phyloP scores from a whole-genome alignment of 2,329 filamentous ascomycete genomes.

The Chalaropsis ovoidea region DNA sequence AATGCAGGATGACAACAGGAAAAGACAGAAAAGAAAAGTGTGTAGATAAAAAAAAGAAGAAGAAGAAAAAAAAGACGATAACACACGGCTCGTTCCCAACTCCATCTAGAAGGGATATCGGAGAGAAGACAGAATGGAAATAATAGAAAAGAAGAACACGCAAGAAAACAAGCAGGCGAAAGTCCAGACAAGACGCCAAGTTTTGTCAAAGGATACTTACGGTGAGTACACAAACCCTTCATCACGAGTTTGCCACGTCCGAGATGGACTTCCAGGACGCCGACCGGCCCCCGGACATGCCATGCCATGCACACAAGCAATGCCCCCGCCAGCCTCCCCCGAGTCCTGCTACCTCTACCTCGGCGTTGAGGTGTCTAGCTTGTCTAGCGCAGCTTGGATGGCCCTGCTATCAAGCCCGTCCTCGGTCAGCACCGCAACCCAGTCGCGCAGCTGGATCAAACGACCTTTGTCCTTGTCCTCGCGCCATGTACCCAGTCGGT shows the following conservation, averaged over 20 bases:
- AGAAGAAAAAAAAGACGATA: not conserved
- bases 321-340: no score
- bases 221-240: not conserved
- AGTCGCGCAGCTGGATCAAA: conserved; percentile 75
- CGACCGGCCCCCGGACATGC: not conserved
- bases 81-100: not conserved
- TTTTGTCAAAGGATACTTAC: conserved; percentile 12
- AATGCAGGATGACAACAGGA: conserved; percentile 10
- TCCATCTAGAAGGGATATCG: not conserved
- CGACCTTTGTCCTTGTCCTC: conserved; percentile 68
- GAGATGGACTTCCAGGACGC: not conserved
- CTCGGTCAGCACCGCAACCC: conserved; percentile 66
- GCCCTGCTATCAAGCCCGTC: conserved; percentile 60
- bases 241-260: not conserved
- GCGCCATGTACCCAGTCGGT: conserved; percentile 61
- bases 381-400: conserved; percentile 48
- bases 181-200: conserved; percentile 5
- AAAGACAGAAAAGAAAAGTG: conserved; percentile 7
- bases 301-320: no score
- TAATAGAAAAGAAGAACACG: not conserved
- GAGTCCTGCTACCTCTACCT: conserved; percentile 30
- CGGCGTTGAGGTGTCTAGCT: conserved; percentile 42
- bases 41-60: not conserved
- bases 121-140: conserved; percentile 15
- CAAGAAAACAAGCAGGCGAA: not conserved